phyloP scores from a whole-genome alignment of 1,284 basidiomycete genomes.

The Ceratobasidium theobromae region DNA sequence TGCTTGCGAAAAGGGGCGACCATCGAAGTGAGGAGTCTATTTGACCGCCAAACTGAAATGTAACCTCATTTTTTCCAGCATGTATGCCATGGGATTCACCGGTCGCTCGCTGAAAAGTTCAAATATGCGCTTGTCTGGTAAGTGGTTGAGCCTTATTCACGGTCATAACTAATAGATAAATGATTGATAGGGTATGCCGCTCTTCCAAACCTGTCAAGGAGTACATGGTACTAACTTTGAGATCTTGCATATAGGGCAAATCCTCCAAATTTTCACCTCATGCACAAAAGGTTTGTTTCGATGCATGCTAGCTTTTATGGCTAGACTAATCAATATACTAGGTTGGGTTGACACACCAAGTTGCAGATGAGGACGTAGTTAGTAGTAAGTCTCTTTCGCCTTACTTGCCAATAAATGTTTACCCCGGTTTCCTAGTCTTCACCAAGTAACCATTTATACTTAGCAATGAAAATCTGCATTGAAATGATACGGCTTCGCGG shows the following conservation, averaged over 20 bases:
- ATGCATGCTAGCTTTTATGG: conserved; percentile 27
- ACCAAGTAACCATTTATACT: conserved; percentile 28
- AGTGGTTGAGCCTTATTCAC: conserved; percentile 39
- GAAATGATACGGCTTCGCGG: not conserved
- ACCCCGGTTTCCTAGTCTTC: conserved; percentile 22
- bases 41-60: not conserved
- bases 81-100: conserved; percentile 90
- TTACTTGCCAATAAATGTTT: not conserved
- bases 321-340: conserved; percentile 36
- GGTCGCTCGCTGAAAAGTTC: conserved; percentile 87
- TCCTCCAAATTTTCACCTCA: conserved; percentile 90
- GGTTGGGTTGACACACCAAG: conserved; percentile 77
- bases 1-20: conserved; percentile 90
- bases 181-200: not conserved
- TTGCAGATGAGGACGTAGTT: conserved; percentile 93
- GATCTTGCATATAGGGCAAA: conserved; percentile 61
- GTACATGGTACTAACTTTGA: not conserved
- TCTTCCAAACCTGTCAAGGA: not conserved
- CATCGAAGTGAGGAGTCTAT: conserved; percentile 65
- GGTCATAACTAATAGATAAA: too few relatives aligned
- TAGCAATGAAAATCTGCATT: conserved; percentile 1
- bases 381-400: conserved; percentile 60
- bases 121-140: conserved; percentile 89
- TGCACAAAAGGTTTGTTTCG: conserved; percentile 76
- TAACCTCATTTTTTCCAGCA: conserved; percentile 48